Conservation (phyloP, 2,329 filamentous ascomycete genomes). For the Coccinonectria pachysandricola region DNA sequence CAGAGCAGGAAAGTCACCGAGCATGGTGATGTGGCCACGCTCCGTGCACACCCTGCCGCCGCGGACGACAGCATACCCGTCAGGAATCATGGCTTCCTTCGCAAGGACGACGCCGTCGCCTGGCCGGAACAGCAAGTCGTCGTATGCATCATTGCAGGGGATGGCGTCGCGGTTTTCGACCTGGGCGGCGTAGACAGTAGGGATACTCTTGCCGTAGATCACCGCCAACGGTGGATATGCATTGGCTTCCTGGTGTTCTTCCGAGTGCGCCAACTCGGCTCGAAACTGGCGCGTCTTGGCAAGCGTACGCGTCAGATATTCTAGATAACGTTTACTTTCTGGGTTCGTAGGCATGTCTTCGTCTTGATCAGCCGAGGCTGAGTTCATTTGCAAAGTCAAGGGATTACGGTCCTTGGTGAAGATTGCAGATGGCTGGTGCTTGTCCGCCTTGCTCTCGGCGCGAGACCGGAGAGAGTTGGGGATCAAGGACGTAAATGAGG, state of each 20-base stretch:
- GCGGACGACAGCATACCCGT: conserved; percentile 63
- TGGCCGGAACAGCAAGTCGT: conserved; percentile 74
- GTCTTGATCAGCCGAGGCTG: conserved; percentile 10
- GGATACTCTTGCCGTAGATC: conserved; percentile 78
- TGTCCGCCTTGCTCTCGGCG: conserved; percentile 33
- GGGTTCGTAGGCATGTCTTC: conserved; percentile 16
- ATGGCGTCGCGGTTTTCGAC: conserved; percentile 67
- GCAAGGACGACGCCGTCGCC: conserved; percentile 87
- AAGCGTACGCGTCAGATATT: conserved; percentile 69
- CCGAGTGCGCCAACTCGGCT: conserved; percentile 54
- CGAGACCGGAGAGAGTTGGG: conserved; percentile 35
- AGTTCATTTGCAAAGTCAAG: conserved; percentile 18
- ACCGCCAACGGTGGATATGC: conserved; percentile 71
- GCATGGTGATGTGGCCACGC: conserved; percentile 74
- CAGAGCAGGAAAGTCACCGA: conserved; percentile 76
- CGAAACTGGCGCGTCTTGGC: conserved; percentile 66
- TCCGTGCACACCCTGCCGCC: conserved; percentile 71
- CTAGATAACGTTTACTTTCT: conserved; percentile 27
- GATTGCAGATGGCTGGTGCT: conserved; percentile 11
- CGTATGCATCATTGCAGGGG: conserved; percentile 66
- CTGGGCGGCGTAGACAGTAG: conserved; percentile 73
- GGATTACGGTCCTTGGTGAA: conserved; percentile 26
- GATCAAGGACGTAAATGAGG: conserved; percentile 38
- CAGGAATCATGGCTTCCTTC: conserved; percentile 72
- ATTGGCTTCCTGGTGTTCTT: conserved; percentile 53